These are phyloP conservation scores for Ambrosiella cleistominuta DNA, from an alignment of 2,329 filamentous ascomycete genomes.

Conservation along the genomic window DNA sequence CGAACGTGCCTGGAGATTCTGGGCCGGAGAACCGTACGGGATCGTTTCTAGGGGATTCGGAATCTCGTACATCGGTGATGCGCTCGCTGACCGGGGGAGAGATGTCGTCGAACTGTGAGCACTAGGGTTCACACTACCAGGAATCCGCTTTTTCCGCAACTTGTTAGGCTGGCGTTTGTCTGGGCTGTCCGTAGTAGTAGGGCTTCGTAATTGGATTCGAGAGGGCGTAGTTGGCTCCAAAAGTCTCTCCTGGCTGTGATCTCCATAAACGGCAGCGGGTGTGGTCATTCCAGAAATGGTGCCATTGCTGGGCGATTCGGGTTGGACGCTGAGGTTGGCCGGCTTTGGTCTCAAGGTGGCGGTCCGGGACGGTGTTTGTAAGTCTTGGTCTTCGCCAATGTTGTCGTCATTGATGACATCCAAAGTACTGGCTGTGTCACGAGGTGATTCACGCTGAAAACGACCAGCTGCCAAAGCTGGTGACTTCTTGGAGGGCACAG, in stretches of 20 bases:
- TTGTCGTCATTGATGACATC: conserved; percentile 10
- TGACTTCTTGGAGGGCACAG: conserved; percentile 78
- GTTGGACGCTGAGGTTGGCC: not conserved
- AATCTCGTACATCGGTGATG: conserved; percentile 29
- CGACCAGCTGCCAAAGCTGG: conserved; percentile 50
- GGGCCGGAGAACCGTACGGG: not conserved
- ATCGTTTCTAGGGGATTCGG: conserved; percentile 29
- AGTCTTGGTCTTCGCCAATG: not conserved
- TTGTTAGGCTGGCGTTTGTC: conserved; percentile 71
- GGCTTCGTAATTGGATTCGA: conserved; percentile 40
- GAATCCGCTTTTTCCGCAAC: conserved; percentile 68
- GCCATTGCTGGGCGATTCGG: conserved; percentile 16
- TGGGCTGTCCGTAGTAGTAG: conserved; percentile 34
- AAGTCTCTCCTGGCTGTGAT: conserved; percentile 29
- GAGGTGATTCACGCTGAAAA: conserved; percentile 31
- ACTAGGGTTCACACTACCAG: conserved; percentile 62
- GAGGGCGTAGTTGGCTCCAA: conserved; percentile 24
- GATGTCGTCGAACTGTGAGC: conserved; percentile 82
- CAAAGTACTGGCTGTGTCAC: conserved; percentile 9
- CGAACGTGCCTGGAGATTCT: not conserved
- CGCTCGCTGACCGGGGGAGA: conserved; percentile 30
- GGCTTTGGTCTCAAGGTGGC: conserved; percentile 5
- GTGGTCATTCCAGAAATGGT: conserved; percentile 18
- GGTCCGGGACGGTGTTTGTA: not conserved
- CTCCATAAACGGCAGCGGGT: conserved; percentile 21